These are phyloP conservation scores for Fusarium sp. DNA, from an alignment of 2,329 filamentous ascomycete species.

Conservation along the genomic window DNA sequence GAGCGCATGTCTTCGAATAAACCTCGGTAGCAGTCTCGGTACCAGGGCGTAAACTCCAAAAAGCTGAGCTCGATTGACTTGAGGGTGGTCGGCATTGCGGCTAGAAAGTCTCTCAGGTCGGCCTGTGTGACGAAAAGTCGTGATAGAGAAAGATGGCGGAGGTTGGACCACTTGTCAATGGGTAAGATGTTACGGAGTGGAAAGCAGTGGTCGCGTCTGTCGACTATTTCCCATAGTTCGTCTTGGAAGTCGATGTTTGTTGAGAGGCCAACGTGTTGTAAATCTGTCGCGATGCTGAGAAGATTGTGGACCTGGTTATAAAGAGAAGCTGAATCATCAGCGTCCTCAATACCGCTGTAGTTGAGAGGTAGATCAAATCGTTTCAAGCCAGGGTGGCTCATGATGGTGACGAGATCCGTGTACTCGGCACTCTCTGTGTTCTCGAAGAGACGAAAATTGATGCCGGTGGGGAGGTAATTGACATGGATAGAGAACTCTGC, in stretches of 20 bases:
- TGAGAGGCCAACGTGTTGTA: slow-evolving; percentile 44
- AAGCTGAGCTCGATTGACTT: slow-evolving; percentile 52
- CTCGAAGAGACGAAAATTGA: slow-evolving; percentile 39
- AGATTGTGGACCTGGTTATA: not conserved
- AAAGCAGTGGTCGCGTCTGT: not conserved
- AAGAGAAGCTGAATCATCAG: not conserved
- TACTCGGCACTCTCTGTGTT: not conserved
- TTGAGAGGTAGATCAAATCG: slow-evolving; percentile 19
- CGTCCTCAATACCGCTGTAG: fast-evolving
- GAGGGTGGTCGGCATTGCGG: slow-evolving; percentile 44
- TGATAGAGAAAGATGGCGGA: slow-evolving; percentile 24
- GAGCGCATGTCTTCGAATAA: slow-evolving; percentile 16
- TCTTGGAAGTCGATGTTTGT: not conserved
- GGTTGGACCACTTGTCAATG: slow-evolving; percentile 41
- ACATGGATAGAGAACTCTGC: slow-evolving; percentile 53
- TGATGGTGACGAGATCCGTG: not conserved
- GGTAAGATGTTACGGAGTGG: slow-evolving; percentile 49
- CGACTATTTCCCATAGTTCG: not conserved
- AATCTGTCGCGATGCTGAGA: slow-evolving; percentile 20
- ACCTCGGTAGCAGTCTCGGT: not conserved
- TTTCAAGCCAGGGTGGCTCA: slow-evolving; percentile 4
- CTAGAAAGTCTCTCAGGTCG: not conserved
- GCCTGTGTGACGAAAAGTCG: not conserved
- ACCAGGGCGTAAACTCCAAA: slow-evolving; percentile 42
- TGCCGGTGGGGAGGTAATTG: slow-evolving; percentile 47